Base-by-base conservation (phyloP, 1,284 basidiomycete species). In the Hemileia vastatrix region DNA sequence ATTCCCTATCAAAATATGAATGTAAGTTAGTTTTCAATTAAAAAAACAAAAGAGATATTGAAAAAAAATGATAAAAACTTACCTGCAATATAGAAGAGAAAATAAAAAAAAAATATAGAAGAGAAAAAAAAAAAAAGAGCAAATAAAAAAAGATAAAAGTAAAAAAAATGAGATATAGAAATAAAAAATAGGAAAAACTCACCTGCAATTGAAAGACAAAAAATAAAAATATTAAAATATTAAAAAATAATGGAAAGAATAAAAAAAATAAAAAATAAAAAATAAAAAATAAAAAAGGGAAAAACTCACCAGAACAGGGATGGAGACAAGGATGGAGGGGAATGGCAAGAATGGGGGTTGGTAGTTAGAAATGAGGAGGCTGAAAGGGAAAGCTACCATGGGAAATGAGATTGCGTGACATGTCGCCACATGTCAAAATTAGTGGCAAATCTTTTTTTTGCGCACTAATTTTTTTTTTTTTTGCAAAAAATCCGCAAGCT, bases 241-340 rank as follows among this genome's bases (percentile, higher is more conserved):
- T 48, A 48, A 48, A 48, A 48, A 48, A 48, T 8, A 48, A 48
- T 13, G 21, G 21, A 48, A 13, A 48, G 21, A 48, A 48, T 13
- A 48, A 13, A 48, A 48, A 48, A 48, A 48, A 48, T 48, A 48
- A 48, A 48, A 48, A 48, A 48, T 8, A 48, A 8, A 48, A 48
- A 48, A 48, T 8, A 48, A 48, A 48, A 8, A 48, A 48, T 8
- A 48, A 48, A 48, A 48, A 48, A 8, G 6, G 21, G 21, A 48
- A 48, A 48, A 48, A 13, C n/a, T n/a, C n/a, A n/a, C n/a, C n/a
- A n/a, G n/a, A n/a, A n/a, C n/a, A n/a, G n/a, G n/a, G n/a, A n/a
- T n/a, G n/a, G n/a, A n/a, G n/a, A n/a, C n/a, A n/a, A n/a, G n/a
- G n/a, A n/a, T n/a, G n/a, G n/a, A n/a, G n/a, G n/a, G n/a, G n/a